Conservation (phyloP, 257 asterid genomes). For the Solanum paucissectum region DNA sequence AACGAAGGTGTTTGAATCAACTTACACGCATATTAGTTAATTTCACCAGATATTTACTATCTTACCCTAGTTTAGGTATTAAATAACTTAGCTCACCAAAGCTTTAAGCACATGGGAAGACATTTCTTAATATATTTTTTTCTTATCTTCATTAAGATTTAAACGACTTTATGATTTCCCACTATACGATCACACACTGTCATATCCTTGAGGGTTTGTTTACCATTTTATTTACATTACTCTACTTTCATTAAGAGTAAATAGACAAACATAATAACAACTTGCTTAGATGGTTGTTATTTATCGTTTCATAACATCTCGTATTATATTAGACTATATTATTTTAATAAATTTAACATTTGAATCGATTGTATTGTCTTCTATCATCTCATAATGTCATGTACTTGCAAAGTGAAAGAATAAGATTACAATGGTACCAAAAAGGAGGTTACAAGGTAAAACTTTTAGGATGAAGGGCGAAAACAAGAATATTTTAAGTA, state of each 20-base stretch:
- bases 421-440: too few species aligned
- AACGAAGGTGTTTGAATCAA: not conserved
- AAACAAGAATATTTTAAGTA: too few species aligned
- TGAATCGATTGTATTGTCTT: not conserved
- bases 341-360: not conserved
- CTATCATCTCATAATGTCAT: not conserved
- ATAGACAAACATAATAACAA: not conserved
- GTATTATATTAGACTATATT: not conserved
- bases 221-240: not conserved
- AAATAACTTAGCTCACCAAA: not conserved
- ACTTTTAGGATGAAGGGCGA: not conserved
- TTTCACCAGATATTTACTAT: accelerated
- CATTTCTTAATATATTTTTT: not conserved
- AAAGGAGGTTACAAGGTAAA: not conserved
- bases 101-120: not conserved
- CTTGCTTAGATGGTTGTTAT: not conserved
- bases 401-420: not conserved
- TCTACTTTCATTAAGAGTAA: not conserved
- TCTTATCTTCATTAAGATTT: not conserved
- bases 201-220: not conserved
- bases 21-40: accelerated
- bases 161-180: not conserved
- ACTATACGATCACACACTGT: not conserved
- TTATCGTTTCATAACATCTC: accelerated
- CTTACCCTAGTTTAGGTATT: accelerated